Evolutionary conservation across 495 filamentous ascomycete species (phyloP).

Genomic region (Mytilinidion resinicola): DNA sequence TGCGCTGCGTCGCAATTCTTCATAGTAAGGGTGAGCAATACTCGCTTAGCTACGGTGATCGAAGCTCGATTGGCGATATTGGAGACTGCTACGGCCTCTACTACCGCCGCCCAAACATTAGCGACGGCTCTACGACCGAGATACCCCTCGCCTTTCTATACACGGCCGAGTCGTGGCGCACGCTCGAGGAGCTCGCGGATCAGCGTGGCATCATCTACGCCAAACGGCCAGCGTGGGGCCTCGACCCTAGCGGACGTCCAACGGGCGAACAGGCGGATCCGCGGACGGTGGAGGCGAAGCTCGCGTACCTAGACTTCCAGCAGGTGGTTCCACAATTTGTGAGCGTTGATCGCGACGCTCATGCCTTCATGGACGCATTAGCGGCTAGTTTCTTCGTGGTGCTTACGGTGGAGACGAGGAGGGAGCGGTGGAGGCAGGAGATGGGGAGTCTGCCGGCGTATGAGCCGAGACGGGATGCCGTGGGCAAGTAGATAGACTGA

Average conservation of each 20-base stretch:
- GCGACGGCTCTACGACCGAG: neutral
- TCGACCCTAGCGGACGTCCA: neutral
- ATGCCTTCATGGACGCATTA: constrained; percentile 8
- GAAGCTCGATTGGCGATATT: neutral
- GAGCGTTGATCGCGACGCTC: neutral
- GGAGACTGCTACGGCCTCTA: constrained; percentile 2
- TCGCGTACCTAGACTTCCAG: constrained; percentile 11
- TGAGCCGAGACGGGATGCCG: neutral
- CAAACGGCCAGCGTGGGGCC: neutral
- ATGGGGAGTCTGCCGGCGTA: constrained; percentile 8
- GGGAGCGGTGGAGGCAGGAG: constrained; percentile 4
- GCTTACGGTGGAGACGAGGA: constrained; percentile 8
- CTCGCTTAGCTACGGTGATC: neutral
- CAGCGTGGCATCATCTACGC: neutral
- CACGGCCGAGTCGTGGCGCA: neutral
- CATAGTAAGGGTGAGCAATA: neutral
- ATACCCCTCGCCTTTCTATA: neutral
- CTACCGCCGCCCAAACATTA: neutral
- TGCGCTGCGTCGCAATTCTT: constrained; percentile 2
- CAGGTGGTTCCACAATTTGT: constrained; percentile 9
- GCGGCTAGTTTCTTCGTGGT: constrained; percentile 11
- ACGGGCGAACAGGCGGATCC: constrained; percentile 5
- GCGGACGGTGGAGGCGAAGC: neutral
- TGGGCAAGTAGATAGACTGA: neutral
- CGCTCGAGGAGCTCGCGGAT: neutral